Base-by-base conservation (phyloP, 768 basidiomycete species). In the Russula virescens region DNA sequence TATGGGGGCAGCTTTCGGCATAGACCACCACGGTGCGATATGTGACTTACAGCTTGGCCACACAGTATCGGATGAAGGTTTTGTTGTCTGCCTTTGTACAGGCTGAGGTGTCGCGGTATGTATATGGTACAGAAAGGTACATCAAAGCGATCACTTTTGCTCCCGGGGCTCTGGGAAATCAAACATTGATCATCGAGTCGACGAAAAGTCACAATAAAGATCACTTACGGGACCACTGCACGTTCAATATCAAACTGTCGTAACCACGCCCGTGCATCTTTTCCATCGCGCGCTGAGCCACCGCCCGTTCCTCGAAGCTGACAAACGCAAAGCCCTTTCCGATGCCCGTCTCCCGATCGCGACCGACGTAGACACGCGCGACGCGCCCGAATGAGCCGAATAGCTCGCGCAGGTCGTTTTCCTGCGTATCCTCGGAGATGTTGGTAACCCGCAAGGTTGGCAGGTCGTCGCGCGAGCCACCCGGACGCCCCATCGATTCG, bases 241-340 rank as follows among this genome's bases (percentile, higher is more conserved):
- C 80, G 64, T 77, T 84, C 67, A 87, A 71, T 66, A 98, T 98
- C 63, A 98, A 77, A 72, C 91, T 95, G 73, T 95, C 93, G 70
- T 96, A 98, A 23, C 93, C 94, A 69, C 83, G 83, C 26, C 95
- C 96, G 70, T 98, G 81, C 67, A 94, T 86, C 75, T 94, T 96
- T 70, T 91, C 86, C 78, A 97, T 87, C 47, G 97, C 97, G 71
- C 79, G 82, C 75, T 96, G 91, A 21, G 92, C 97, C 57, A 80
- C 77, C 13, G 82, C 78, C 71, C 81, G 80, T 18, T 88, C 87
- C 71, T 98, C 96, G 70, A 97, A 99, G 73, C 89, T 92, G 59
- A 99, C 95, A 69, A 98, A 98, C 18, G 95, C 96, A 73, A 96
- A 97, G 53, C 96, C 96, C 75, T 96, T 97, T 61, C 94, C 94